A percentile compares a stretch with the other conserved stretches of the same genome.
Conservation (phyloP, 2,329 filamentous ascomycete genomes). For the Penicillium sp. region DNA sequence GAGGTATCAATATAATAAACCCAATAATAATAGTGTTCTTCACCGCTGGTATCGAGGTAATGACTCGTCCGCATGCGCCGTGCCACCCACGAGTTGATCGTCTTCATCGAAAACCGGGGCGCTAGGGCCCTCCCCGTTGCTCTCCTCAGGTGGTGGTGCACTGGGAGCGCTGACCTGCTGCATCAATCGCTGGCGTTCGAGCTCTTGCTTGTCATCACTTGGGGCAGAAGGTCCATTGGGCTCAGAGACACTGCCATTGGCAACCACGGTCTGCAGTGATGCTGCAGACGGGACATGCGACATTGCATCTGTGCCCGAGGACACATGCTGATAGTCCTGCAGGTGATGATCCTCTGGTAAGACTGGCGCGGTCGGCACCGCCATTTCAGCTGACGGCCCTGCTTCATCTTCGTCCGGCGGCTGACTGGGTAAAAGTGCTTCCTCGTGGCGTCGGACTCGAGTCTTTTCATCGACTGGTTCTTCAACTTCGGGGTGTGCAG, state of each 20-base stretch:
- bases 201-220: constrained; percentile 75
- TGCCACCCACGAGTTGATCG: constrained; percentile 45
- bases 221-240: constrained; percentile 35
- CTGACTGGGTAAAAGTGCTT: constrained; percentile 76
- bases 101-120: constrained; percentile 63
- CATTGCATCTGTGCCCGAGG: constrained; percentile 20
- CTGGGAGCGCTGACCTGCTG: constrained; percentile 63
- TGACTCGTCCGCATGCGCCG: constrained; percentile 40
- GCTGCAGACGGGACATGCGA: constrained; percentile 31
- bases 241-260: constrained; percentile 43
- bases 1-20: background rate
- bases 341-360: constrained; percentile 54
- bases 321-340: constrained; percentile 45
- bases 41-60: constrained; percentile 48
- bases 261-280: constrained; percentile 33
- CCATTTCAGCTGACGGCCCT: constrained; percentile 47
- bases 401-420: constrained; percentile 57
- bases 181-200: constrained; percentile 67
- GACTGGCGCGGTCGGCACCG: constrained; percentile 47
- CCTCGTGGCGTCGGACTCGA: constrained; percentile 73
- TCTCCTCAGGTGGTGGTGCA: constrained; percentile 21
- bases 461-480: constrained; percentile 77
- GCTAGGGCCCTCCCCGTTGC: constrained; percentile 45
- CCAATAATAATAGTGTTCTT: constrained; percentile 9
- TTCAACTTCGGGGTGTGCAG: constrained; percentile 55